Base-by-base conservation (phyloP, 306 rosid genomes). In the Styphnolobium japonicum region DNA sequence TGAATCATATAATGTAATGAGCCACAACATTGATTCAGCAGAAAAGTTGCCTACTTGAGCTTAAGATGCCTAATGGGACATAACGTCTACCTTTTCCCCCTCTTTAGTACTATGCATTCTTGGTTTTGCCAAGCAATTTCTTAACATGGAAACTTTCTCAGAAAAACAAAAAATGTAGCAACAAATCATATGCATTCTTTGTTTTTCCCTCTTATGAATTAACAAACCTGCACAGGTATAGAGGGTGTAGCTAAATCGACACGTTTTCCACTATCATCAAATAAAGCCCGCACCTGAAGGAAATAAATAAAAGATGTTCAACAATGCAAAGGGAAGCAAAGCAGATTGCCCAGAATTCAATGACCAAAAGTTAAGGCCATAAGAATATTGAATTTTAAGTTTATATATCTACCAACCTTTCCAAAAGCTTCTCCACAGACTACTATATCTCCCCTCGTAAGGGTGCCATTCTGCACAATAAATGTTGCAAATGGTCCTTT, bases 381-480 rank as follows among this genome's bases (percentile, higher is more conserved):
- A 25, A 29, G 23, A 64, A 66, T n/a, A 74, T 43, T 64, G 42
- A 73, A 78, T 5, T 60, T 75, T 53, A 71, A 70, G 65, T 58
- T 65, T 31, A 31, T 14, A 4, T 3, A 51, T 77, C 53, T 43
- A 84, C 92, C 76, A 73, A 95, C 99, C 99, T 95, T 95, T 82
- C 99, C 99, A 71, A 89, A 95, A 82, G 97, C 90, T 86, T 82
- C 98, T 85, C 99, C 99, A 33, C 99, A 93, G 73, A 91, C 94
- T 60, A 93, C 77, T 37, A 93, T n/a, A 68, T 93, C 92, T 29
- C 99, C 97, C 77, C 71, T 84, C 89, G 46, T 93, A 64, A 95
- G 98, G 67, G 94, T 86, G 51, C 99, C 99, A 81, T 93, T 95
- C 85, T 95, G 98, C 75, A 95, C 91, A 6, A 95, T 91, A 84